A percentile compares a stretch with the other conserved stretches of the same genome.
These are phyloP conservation scores for Teunomyces tritomae DNA, from an alignment of 805 yeast species.

Conservation along the genomic window DNA sequence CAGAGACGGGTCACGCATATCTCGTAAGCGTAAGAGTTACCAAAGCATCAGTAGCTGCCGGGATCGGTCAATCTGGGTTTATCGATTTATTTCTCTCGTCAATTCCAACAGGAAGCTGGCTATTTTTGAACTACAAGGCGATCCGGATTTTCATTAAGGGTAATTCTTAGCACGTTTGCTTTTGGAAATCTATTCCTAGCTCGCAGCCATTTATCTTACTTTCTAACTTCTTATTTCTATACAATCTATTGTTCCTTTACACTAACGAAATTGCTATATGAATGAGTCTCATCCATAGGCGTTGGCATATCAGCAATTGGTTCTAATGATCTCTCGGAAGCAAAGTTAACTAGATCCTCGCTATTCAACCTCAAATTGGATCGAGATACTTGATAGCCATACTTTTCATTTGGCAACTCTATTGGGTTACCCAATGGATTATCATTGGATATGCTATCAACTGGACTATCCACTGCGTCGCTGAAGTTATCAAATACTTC, in stretches of 20 bases:
- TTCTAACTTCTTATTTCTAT: neutral
- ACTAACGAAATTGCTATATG: constrained; percentile 12
- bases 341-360: neutral
- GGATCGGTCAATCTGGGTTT: neutral
- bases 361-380: constrained; percentile 1
- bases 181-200: neutral
- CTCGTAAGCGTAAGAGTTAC: neutral
- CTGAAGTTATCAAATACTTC: constrained; percentile 6
- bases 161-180: neutral
- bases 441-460: constrained; percentile 6
- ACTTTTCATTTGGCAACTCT: constrained; percentile 5
- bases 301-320: constrained; percentile 27
- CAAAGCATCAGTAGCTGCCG: too few species aligned
- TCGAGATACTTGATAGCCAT: neutral
- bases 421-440: constrained; percentile 9
- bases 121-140: neutral
- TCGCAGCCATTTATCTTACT: too few species aligned
- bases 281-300: constrained; percentile 21
- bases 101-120: neutral
- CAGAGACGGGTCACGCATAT: neutral
- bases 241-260: constrained; percentile 2
- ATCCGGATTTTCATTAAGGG: too few species aligned
- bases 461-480: constrained; percentile 7
- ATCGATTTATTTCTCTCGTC: neutral
- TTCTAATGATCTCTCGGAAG: constrained; percentile 11